These are phyloP conservation scores for Barnettozyma salicaria DNA, from an alignment of 805 yeast genomes.

Conservation along the genomic window DNA sequence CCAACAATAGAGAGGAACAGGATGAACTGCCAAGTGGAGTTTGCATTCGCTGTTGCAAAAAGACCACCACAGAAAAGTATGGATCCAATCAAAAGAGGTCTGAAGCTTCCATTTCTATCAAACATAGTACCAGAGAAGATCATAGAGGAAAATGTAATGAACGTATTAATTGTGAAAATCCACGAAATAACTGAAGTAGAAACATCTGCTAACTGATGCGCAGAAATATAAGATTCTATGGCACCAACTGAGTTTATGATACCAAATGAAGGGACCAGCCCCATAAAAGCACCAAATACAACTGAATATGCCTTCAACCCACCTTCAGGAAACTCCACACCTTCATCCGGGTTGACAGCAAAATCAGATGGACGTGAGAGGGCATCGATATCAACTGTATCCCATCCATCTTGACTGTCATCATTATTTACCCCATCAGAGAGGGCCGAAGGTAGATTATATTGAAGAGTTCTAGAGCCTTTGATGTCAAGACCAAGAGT, in stretches of 20 bases:
- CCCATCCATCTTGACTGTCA: too few species aligned
- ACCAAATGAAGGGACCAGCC: constrained; percentile 54
- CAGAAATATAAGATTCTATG: constrained; percentile 52
- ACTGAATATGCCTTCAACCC: constrained; percentile 52
- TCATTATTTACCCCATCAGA: too few species aligned
- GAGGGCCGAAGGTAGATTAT: too few species aligned
- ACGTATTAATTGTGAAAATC: constrained; percentile 59
- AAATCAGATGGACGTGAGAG: too few species aligned
- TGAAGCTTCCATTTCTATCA: constrained; percentile 52
- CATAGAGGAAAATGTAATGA: constrained; percentile 47
- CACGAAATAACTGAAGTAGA: constrained; percentile 51
- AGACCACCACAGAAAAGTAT: constrained; percentile 45
- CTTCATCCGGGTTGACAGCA: constrained; percentile 10
- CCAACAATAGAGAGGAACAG: constrained; percentile 56
- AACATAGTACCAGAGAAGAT: constrained; percentile 54
- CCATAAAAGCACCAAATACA: constrained; percentile 55
- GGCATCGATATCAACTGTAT: too few species aligned
- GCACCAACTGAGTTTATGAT: constrained; percentile 59
- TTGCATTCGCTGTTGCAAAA: constrained; percentile 51
- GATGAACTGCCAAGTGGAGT: constrained; percentile 52
- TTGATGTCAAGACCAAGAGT: too few species aligned
- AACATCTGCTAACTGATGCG: constrained; percentile 45
- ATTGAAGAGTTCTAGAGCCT: too few species aligned
- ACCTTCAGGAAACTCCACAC: constrained; percentile 43
- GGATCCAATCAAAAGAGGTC: constrained; percentile 40